phyloP scores from a whole-genome alignment of 2,329 filamentous ascomycete genomes.

The Trichophyton simii region DNA sequence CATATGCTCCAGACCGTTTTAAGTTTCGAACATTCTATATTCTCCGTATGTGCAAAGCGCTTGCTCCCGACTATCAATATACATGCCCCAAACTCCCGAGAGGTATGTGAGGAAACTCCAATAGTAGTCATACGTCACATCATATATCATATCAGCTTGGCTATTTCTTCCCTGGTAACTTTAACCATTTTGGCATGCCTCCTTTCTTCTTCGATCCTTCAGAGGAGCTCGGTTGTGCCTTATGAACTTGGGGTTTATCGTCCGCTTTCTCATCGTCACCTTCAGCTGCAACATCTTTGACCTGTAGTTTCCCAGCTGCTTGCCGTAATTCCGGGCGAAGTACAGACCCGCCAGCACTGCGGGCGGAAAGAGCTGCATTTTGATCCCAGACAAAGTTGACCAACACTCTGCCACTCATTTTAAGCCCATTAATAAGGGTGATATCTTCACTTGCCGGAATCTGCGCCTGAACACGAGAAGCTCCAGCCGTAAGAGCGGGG shows the following conservation, averaged over 20 bases:
- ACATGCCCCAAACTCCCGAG: neutral
- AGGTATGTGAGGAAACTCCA: neutral
- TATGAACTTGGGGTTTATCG: conserved; percentile 28
- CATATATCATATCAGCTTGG: neutral
- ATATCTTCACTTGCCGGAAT: conserved; percentile 35
- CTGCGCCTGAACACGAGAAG: conserved; percentile 16
- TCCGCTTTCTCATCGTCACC: conserved; percentile 24
- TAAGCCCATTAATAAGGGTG: conserved; percentile 58
- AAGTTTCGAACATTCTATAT: neutral
- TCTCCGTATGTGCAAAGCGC: neutral
- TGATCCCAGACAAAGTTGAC: conserved; percentile 67
- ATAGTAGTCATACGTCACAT: neutral
- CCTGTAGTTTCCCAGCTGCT: conserved; percentile 53
- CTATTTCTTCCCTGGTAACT: conserved; percentile 59
- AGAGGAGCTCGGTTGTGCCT: conserved; percentile 23
- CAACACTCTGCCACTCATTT: conserved; percentile 57
- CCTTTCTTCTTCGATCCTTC: conserved; percentile 24
- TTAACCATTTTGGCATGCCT: conserved; percentile 57
- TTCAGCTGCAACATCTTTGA: conserved; percentile 43
- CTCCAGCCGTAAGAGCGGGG: conserved; percentile 18
- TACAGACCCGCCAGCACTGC: conserved; percentile 41
- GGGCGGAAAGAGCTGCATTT: conserved; percentile 43
- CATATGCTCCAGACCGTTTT: neutral
- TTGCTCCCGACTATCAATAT: neutral
- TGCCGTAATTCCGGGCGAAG: conserved; percentile 49